Conservation (phyloP, 2,329 filamentous ascomycete genomes). For the Diaporthe sp. region DNA sequence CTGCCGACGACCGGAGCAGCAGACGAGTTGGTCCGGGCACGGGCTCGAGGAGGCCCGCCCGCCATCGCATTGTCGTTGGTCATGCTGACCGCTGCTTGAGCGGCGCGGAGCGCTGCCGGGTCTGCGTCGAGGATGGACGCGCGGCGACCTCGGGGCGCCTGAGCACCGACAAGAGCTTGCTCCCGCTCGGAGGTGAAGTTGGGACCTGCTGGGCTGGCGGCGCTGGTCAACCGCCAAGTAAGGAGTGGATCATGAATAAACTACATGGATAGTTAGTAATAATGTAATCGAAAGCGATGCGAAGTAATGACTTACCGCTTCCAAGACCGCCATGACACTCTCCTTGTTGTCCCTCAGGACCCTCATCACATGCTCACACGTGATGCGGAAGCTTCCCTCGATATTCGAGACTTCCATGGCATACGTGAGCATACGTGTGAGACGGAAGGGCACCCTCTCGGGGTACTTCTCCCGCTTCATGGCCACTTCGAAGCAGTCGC, state of each 20-base stretch:
- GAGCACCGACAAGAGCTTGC: slow-evolving; percentile 61
- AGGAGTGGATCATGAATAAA: slow-evolving; percentile 99
- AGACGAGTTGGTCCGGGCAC: slow-evolving; percentile 72
- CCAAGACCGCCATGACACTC: slow-evolving; percentile 96
- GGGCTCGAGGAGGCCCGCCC: slow-evolving; percentile 60
- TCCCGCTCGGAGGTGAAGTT: slow-evolving; percentile 75
- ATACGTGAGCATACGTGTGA: slow-evolving; percentile 99
- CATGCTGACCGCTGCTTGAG: slow-evolving; percentile 50
- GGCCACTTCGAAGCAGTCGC: slow-evolving; percentile 98
- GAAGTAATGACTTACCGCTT: slow-evolving; percentile 80
- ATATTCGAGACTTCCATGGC: slow-evolving; percentile 99
- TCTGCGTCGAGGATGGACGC: slow-evolving; percentile 78
- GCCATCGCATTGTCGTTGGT: slow-evolving; percentile 50
- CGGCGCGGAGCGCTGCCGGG: slow-evolving; percentile 69
- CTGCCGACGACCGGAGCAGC: slow-evolving; percentile 50
- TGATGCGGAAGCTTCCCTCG: slow-evolving; percentile 97
- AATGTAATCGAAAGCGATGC: slow-evolving; percentile 17
- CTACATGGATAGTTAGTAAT: slow-evolving; percentile 57
- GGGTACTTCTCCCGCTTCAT: slow-evolving; percentile 99
- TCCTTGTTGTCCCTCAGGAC: slow-evolving; percentile 98
- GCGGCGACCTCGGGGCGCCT: slow-evolving; percentile 68
- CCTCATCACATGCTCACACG: slow-evolving; percentile 98
- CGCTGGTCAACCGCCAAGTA: slow-evolving; percentile 88
- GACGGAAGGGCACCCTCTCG: slow-evolving; percentile 95
- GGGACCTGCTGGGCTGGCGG: slow-evolving; percentile 73